Conservation (phyloP, 1,284 basidiomycete species). For the Irpex rosettiformis region DNA sequence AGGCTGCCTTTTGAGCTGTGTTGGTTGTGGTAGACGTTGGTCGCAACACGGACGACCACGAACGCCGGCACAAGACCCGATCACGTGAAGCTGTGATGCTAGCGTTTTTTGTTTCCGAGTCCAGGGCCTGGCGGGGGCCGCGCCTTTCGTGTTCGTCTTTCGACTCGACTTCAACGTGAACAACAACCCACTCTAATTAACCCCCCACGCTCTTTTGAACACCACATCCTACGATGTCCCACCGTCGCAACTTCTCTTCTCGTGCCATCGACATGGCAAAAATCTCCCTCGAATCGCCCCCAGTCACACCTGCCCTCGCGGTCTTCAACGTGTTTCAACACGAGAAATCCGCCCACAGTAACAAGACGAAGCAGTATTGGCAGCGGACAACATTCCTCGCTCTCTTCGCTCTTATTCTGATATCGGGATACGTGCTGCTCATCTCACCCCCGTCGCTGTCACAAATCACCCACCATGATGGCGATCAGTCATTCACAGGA, state of each 20-base stretch:
- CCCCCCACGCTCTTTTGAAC: conserved; percentile 15
- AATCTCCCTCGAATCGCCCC: conserved; percentile 26
- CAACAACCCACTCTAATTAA: conserved; percentile 11
- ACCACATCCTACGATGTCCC: conserved; percentile 23
- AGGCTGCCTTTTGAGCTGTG: no score
- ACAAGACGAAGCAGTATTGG: conserved; percentile 28
- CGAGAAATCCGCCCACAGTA: conserved; percentile 11
- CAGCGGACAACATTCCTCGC: conserved; percentile 51
- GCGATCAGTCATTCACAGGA: conserved; percentile 21
- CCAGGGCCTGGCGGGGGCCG: not conserved
- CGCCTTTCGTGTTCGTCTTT: conserved; percentile 8
- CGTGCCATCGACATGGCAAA: conserved; percentile 27
- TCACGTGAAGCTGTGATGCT: no score
- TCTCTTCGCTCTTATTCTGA: conserved; percentile 43
- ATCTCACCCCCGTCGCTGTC: conserved; percentile 41
- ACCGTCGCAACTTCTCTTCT: conserved; percentile 30
- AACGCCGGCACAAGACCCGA: no score
- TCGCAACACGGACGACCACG: no score
- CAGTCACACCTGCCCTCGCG: conserved; percentile 27
- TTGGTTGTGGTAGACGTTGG: no score
- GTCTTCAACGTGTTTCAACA: conserved; percentile 21
- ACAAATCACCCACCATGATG: conserved; percentile 35
- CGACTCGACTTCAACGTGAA: conserved; percentile 7
- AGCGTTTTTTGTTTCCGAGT: not conserved
- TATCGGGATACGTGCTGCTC: conserved; percentile 54